Conservation (phyloP, 805 yeast genomes). For the Saccharomycodes ludwigii region DNA sequence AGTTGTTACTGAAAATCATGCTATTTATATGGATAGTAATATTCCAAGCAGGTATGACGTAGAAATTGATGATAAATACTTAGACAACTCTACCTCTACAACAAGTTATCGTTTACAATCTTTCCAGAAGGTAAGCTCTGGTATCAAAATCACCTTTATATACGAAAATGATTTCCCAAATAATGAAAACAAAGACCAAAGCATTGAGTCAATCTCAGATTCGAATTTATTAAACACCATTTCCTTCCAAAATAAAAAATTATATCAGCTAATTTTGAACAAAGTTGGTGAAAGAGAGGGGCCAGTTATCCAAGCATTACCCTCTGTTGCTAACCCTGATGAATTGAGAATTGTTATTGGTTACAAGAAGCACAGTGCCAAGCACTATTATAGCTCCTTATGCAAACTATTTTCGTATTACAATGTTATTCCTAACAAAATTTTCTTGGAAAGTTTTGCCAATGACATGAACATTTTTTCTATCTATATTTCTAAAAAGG, state of each 20-base stretch:
- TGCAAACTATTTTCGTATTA: conserved; percentile 81
- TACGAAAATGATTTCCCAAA: conserved; percentile 53
- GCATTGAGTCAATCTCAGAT: conserved; percentile 47
- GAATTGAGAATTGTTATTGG: conserved; percentile 87
- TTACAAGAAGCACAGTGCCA: conserved; percentile 70
- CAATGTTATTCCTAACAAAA: conserved; percentile 71
- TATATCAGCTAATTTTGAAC: conserved; percentile 61
- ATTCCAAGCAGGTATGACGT: conserved; percentile 48
- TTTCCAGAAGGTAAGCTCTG: conserved; percentile 24
- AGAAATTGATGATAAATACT: conserved; percentile 69
- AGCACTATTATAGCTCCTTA: conserved; percentile 78
- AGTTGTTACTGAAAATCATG: conserved; percentile 73
- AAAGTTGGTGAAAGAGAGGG: conserved; percentile 70
- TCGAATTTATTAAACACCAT: no score
- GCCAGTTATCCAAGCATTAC: conserved; percentile 78
- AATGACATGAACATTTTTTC: conserved; percentile 83
- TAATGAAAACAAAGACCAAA: conserved; percentile 12
- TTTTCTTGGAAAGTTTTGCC: conserved; percentile 87
- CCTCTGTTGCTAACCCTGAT: conserved; percentile 59
- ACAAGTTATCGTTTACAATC: conserved; percentile 75
- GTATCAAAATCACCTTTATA: conserved; percentile 40
- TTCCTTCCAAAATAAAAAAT: conserved; percentile 61
- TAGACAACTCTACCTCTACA: conserved; percentile 48
- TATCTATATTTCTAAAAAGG: conserved; percentile 60
- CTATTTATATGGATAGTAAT: conserved; percentile 75